Evolutionary conservation across 768 basidiomycete species (phyloP).

Genomic region (Neoboletus subvelutipes): DNA sequence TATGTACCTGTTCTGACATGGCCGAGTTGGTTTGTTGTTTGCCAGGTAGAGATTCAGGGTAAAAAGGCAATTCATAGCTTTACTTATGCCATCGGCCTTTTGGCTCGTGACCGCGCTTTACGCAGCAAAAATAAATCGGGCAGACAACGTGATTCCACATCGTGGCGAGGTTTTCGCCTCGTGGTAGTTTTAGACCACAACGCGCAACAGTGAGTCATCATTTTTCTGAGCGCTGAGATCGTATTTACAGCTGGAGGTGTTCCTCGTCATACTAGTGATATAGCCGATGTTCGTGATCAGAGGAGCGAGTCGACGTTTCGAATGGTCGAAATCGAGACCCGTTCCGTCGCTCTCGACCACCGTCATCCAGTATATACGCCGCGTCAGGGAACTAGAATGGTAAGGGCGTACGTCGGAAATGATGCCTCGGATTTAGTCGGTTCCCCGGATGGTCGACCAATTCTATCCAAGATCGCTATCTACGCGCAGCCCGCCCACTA

Average conservation of each 20-base stretch:
- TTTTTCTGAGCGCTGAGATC: neutral
- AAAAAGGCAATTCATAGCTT: neutral
- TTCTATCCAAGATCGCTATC: constrained; percentile 5
- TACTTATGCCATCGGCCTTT: neutral
- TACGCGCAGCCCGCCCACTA: neutral
- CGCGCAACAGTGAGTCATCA: neutral
- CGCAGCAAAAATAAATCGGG: neutral
- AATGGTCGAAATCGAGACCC: neutral
- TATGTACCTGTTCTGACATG: neutral
- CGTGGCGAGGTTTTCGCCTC: neutral
- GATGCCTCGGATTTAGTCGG: neutral
- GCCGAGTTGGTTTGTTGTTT: neutral
- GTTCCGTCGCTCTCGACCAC: no score
- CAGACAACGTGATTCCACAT: neutral
- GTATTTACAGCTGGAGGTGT: neutral
- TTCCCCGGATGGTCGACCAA: neutral
- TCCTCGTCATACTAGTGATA: neutral
- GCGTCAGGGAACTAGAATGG: no score
- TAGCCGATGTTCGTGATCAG: neutral
- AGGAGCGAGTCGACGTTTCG: neutral
- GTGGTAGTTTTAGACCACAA: neutral
- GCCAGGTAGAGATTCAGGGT: neutral
- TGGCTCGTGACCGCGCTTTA: neutral
- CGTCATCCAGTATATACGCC: no score
- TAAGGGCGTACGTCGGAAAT: neutral